phyloP scores from a whole-genome alignment of 176 grass and related monocot species.

The Sorghum bicolor region DNA sequence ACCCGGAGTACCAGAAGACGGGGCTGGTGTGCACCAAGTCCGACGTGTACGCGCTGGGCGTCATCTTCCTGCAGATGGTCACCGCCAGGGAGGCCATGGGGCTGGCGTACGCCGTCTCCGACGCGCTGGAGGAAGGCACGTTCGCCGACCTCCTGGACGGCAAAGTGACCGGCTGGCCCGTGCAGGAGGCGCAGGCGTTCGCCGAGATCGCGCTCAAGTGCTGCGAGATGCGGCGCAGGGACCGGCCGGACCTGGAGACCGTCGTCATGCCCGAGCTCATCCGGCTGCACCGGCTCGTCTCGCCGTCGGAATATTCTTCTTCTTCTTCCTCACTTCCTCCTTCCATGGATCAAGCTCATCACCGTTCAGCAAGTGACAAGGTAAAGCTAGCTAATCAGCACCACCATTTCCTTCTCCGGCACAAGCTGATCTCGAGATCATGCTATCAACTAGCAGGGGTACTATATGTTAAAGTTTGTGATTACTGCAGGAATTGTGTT shows the following conservation, averaged over 20 bases:
- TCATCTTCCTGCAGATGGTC: slow-evolving; percentile 78
- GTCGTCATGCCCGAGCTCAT: slow-evolving; percentile 60
- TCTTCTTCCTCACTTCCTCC: not conserved
- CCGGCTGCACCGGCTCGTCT: slow-evolving; percentile 41
- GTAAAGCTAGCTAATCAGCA: no score
- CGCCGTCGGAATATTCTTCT: not conserved
- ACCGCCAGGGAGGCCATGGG: slow-evolving; percentile 70
- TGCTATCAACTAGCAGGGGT: not conserved
- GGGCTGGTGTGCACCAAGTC: slow-evolving; percentile 72
- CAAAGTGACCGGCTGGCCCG: slow-evolving; percentile 57
- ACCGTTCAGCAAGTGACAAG: slow-evolving; percentile 31
- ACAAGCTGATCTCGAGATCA: not conserved
- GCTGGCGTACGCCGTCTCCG: slow-evolving; percentile 55
- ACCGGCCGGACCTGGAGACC: slow-evolving; percentile 64
- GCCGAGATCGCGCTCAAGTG: slow-evolving; percentile 70
- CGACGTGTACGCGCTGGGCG: slow-evolving; percentile 77
- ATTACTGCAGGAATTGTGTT: slow-evolving; percentile 29
- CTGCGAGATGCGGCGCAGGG: slow-evolving; percentile 65
- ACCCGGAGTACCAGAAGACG: slow-evolving; percentile 92
- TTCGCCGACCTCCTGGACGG: slow-evolving; percentile 49
- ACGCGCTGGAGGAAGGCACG: slow-evolving; percentile 59
- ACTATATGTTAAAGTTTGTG: not conserved
- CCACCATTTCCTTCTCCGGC: no score
- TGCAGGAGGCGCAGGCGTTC: slow-evolving; percentile 47
- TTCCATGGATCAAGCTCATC: slow-evolving; percentile 23